Base-by-base conservation (phyloP, 2,329 filamentous ascomycete genomes). In the Plectosphaerella plurivora region DNA sequence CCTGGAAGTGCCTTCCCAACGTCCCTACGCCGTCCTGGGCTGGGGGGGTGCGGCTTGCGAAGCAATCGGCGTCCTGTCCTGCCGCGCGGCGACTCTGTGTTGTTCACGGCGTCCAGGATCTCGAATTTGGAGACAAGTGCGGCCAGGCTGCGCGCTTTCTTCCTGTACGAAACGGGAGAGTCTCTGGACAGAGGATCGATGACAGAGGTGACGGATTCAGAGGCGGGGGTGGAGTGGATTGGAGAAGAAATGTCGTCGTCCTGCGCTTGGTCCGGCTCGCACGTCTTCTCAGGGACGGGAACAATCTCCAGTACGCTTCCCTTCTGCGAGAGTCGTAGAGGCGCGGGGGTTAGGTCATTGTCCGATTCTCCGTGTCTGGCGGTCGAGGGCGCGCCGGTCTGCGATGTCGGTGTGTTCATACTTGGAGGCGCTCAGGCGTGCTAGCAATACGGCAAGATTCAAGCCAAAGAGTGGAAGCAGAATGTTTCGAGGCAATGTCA, bases 41-140 rank as follows among this genome's bases (percentile, higher is more conserved):
- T 33, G 28, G 28, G 28, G 2, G 28, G 9, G 28, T 33, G 28
- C 28, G 28, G 28, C 28, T 33, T 33, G 8, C 28, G 28, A 8
- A 8, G 28, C 28, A 33, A 12, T 12, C 28, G 28, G 28, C 28
- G 28, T 33, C 28, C 28, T 33, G 28, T 33, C 11, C 28, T 33
- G 28, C 28, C 28, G 28, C 9, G 28, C 11, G n/a, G 18, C 41
- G 41, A 5, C 18, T 55, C 47, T 7, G 48, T 10, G 8, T 45
- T 48, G 25, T 45, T 45, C 44, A 44, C 33, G 16, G 48, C 37
- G 20, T 51, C 47, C 14, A 53, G 22, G 8, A 55, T 53, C 11
- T 53, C 51, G 39, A 52, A 54, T 35, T 49, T 52, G 11, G 50
- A 54, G 7, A 52, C 50, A 15, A 54, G 36, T n/a, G 53, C 46